These are phyloP conservation scores for Tricholoma furcatifolium DNA, from an alignment of 768 basidiomycete species.

Conservation along the genomic window DNA sequence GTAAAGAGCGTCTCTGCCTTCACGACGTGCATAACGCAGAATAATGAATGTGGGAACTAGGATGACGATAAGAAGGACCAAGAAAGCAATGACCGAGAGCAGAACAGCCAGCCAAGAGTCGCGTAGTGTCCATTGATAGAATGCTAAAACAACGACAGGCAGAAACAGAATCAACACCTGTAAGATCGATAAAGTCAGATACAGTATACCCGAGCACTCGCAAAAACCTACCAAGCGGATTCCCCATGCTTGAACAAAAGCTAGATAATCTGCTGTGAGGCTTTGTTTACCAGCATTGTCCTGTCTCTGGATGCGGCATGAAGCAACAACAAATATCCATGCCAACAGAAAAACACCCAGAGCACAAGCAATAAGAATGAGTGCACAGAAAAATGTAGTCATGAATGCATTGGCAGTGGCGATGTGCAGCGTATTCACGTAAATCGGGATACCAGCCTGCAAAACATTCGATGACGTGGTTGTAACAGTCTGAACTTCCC, in stretches of 20 bases:
- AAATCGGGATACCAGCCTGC: conserved; percentile 80
- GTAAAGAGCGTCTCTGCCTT: conserved; percentile 29
- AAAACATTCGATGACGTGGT: conserved; percentile 62
- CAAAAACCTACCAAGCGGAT: conserved; percentile 60
- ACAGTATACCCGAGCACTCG: not conserved
- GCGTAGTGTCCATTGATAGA: conserved; percentile 89
- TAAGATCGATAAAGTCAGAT: not conserved
- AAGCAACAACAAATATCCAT: conserved; percentile 40
- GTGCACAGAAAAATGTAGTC: conserved; percentile 75
- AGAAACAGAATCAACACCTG: conserved; percentile 63
- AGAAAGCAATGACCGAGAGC: conserved; percentile 69
- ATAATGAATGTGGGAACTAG: conserved; percentile 48
- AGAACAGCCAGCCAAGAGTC: conserved; percentile 88
- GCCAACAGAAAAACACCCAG: conserved; percentile 49
- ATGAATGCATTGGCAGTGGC: conserved; percentile 88
- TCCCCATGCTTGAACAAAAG: conserved; percentile 58
- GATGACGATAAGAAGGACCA: conserved; percentile 49
- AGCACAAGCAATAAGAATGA: conserved; percentile 67
- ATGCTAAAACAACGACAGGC: conserved; percentile 74
- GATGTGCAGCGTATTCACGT: conserved; percentile 73
- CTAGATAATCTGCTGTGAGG: conserved; percentile 35
- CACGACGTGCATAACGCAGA: conserved; percentile 40
- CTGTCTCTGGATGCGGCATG: conserved; percentile 24
- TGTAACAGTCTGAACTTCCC: conserved; percentile 66
- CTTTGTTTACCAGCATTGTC: conserved; percentile 5